Evolutionary conservation across 176 grass and related monocot genomes (phyloP).

Genomic region (Carex parvula): DNA sequence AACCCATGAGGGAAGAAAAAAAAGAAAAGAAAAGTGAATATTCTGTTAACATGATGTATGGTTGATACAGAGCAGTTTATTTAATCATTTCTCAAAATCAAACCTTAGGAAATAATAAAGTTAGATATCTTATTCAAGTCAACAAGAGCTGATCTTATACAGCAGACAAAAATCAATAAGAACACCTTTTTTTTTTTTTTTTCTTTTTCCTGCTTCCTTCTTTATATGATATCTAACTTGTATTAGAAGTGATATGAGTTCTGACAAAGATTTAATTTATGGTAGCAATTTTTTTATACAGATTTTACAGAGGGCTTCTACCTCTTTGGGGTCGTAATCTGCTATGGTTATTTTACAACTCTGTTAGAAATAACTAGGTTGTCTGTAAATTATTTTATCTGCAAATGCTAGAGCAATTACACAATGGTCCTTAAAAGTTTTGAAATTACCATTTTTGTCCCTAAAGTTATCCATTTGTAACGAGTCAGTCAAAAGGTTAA

Average conservation of each 20-base stretch:
- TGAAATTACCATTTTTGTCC: too few relatives aligned
- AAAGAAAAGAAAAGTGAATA: background rate
- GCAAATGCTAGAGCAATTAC: background rate
- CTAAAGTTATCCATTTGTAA: too few relatives aligned
- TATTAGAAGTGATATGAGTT: background rate
- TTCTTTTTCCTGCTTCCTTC: background rate
- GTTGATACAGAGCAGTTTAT: background rate
- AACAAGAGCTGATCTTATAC: background rate
- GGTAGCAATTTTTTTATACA: slow-evolving; percentile 34
- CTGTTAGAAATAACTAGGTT: slow-evolving; percentile 1
- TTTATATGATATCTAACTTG: slow-evolving; percentile 1
- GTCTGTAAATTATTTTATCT: background rate
- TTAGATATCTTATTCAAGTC: background rate
- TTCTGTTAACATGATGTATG: background rate
- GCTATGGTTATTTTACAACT: background rate
- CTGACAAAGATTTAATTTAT: background rate
- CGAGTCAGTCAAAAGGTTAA: too few relatives aligned
- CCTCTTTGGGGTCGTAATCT: slow-evolving; percentile 85
- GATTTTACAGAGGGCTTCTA: slow-evolving; percentile 88
- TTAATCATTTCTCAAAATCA: background rate
- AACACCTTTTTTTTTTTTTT: background rate
- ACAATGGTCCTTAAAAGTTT: too few relatives aligned
- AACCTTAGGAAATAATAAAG: background rate
- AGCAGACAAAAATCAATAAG: slow-evolving; percentile 6
- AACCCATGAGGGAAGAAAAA: background rate